A percentile compares a stretch with the other conserved stretches of the same genome.
These are phyloP conservation scores for Citrullus mucosospermus DNA, from an alignment of 306 rosid genomes.

Conservation along the genomic window DNA sequence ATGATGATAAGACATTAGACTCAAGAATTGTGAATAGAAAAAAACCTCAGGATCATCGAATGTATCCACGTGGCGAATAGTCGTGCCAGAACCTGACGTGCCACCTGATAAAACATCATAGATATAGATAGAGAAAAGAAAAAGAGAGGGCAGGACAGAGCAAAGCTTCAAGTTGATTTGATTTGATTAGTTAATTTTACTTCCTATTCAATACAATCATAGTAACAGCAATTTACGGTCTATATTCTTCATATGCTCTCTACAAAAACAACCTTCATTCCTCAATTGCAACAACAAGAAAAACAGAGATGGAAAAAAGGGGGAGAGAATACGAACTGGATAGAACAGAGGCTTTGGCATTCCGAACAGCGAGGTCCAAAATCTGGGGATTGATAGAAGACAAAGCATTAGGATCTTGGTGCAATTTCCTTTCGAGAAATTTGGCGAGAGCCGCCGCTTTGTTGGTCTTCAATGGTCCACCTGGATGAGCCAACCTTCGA, in stretches of 20 bases:
- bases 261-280: no score
- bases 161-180: no score
- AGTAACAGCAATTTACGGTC: no score
- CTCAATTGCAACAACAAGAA: background rate
- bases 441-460: slow-evolving; percentile 90
- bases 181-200: background rate
- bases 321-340: slow-evolving; percentile 22
- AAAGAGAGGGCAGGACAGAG: background rate
- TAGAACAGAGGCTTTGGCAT: slow-evolving; percentile 53
- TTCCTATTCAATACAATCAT: background rate
- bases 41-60: slow-evolving; percentile 55
- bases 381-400: slow-evolving; percentile 54
- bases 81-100: slow-evolving; percentile 31
- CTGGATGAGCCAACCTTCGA: slow-evolving; percentile 82
- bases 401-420: slow-evolving; percentile 62
- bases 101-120: slow-evolving; percentile 31
- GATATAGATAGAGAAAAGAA: background rate
- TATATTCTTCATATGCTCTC: no score
- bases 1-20: background rate
- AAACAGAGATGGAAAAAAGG: background rate
- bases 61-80: slow-evolving; percentile 51
- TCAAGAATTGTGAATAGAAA: background rate
- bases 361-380: slow-evolving; percentile 52
- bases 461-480: slow-evolving; percentile 80
- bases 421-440: slow-evolving; percentile 66